phyloP scores from a whole-genome alignment of 164 flowering plant genomes.

The Nymphaea colorata region DNA sequence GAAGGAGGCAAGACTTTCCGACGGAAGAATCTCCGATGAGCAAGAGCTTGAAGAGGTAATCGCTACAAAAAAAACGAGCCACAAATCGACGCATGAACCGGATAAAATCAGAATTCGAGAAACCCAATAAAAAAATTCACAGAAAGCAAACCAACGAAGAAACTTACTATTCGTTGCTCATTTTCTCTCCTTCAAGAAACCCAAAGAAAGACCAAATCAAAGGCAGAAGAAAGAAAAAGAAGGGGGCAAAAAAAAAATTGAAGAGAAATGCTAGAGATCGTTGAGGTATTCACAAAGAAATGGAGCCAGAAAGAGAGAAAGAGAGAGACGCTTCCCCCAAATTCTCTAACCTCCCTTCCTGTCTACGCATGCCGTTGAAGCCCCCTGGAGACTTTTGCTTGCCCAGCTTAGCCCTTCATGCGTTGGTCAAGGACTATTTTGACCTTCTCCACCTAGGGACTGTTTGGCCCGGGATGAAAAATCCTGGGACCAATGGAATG shows the following conservation, averaged over 20 bases:
- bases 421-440: not conserved
- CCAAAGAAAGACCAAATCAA: not conserved
- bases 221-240: not conserved
- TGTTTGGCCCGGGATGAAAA: too few relatives aligned
- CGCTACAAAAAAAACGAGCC: constrained; percentile 12
- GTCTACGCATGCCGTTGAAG: not conserved
- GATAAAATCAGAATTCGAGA: too few relatives aligned
- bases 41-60: constrained; percentile 44
- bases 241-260: not conserved
- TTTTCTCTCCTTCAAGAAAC: constrained; percentile 2
- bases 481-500: too few relatives aligned
- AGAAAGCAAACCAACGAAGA: not conserved
- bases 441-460: too few relatives aligned
- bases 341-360: not conserved
- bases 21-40: constrained; percentile 45
- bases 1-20: constrained; percentile 62
- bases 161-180: constrained; percentile 44
- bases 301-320: not conserved
- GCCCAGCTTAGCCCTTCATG: not conserved
- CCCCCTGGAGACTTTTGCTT: not conserved
- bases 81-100: too few relatives aligned
- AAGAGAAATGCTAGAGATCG: not conserved
- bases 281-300: too few relatives aligned
- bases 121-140: too few relatives aligned
- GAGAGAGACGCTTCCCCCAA: not conserved